Conservation (phyloP, 495 filamentous ascomycete genomes). For the Collariella sp. region DNA sequence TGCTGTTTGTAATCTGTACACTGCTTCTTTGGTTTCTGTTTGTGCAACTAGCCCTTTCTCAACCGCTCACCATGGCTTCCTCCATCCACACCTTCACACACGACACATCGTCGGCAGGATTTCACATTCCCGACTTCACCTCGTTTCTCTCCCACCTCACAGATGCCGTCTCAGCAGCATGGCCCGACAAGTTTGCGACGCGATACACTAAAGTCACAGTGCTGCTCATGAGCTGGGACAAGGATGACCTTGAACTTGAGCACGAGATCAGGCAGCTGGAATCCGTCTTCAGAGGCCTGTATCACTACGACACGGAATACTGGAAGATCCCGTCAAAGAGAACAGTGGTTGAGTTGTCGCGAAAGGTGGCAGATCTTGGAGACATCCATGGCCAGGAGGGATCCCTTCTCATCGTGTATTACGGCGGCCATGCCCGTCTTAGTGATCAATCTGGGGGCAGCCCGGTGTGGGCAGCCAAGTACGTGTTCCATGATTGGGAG, state of each 20-base stretch:
- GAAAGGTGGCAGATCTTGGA: constrained; percentile 6
- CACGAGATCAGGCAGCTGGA: constrained; percentile 10
- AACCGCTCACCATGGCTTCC: background rate
- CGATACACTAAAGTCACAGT: constrained; percentile 19
- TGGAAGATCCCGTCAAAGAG: constrained; percentile 15
- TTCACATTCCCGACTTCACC: constrained; percentile 9
- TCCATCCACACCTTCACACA: background rate
- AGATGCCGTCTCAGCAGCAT: constrained; percentile 10
- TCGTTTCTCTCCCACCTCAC: constrained; percentile 6
- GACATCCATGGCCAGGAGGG: constrained; percentile 7
- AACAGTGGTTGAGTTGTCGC: constrained; percentile 7
- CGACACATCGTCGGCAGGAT: constrained; percentile 4
- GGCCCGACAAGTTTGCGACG: background rate
- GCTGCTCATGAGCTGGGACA: constrained; percentile 27
- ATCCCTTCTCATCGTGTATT: constrained; percentile 22
- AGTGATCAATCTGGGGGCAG: constrained; percentile 10
- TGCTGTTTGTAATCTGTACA: constrained; percentile 1
- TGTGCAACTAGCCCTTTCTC: background rate
- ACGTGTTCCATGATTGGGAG: background rate
- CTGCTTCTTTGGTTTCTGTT: background rate
- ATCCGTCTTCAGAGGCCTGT: constrained; percentile 15
- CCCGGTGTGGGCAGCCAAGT: constrained; percentile 19
- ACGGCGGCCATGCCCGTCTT: constrained; percentile 18
- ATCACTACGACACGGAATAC: constrained; percentile 15
- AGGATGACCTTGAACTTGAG: constrained; percentile 23